Base-by-base conservation (phyloP, 1,284 basidiomycete genomes). In the Ganoderma lucidum region DNA sequence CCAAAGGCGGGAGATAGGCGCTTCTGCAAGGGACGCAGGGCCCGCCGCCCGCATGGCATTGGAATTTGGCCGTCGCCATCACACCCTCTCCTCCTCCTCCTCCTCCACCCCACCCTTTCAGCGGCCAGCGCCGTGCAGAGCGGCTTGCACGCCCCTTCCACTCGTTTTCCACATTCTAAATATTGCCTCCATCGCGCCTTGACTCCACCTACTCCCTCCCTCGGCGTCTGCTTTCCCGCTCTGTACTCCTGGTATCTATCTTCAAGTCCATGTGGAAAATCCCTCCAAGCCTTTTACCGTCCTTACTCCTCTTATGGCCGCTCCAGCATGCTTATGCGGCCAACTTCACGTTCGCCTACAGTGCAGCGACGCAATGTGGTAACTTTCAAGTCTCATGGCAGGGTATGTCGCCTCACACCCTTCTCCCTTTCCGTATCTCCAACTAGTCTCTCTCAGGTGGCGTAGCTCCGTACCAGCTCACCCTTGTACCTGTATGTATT, bases 381-480 rank as follows among this genome's bases (percentile, higher is more conserved):
- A 78, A 86, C 74, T 80, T 93, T 35, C 78, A 78, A 61, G 74
- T 94, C 63, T 81, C 84, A 42, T 93, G 92, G 91, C 82, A 83
- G 70, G 92, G 92, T 91, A 74, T 75, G 28, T 30, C 8, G 42
- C 37, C 37, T 56, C 44, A 19, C 8, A 17, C 41, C 4, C 42
- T 63, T 30, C 65, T 17, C 63, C 39, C 45, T 30, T 23, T 44
- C 35, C 17, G 4, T 17, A 12, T 63, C 10, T 58, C 64, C 64
- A 67, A 19, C 19, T 14, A 19, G n/a, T 23, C 6, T 59, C 64
- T 65, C 65, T 53, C 69, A 91, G 92, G 90, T 69, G 93, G 92
- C 30, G 82, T 79, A 9, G 79, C 86, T 48, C 93, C 93, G 6
- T 93, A 89, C 75, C 75, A 83, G 67, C 80, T 93, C 42, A 75